Conservation (phyloP, 139 green algal species). For the Volvox africanus region DNA sequence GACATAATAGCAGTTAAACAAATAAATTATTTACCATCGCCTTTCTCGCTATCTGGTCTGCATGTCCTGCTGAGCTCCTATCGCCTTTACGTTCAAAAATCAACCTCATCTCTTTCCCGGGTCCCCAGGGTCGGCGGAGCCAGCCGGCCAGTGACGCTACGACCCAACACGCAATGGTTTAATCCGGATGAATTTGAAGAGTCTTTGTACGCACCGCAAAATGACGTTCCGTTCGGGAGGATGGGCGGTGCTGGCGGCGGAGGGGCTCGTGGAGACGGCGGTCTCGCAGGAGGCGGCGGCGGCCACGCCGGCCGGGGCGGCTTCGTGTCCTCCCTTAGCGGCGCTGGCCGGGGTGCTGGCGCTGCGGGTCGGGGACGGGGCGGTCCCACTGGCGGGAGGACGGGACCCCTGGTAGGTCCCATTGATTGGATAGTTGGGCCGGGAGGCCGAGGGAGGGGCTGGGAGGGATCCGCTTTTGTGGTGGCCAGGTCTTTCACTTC, state of each 20-base stretch:
- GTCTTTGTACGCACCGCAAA: background rate
- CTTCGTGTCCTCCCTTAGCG: background rate
- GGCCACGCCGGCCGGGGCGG: background rate
- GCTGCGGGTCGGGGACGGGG: background rate
- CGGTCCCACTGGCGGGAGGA: background rate
- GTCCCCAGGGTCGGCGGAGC: slow-evolving; percentile 4
- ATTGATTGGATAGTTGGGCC: background rate
- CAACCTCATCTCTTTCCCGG: background rate
- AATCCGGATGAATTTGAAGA: slow-evolving; percentile 37
- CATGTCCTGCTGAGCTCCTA: no score
- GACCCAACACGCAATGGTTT: slow-evolving; percentile 1
- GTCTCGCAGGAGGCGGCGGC: background rate
- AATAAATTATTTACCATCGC: no score
- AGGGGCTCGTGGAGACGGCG: background rate
- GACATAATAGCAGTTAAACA: no score
- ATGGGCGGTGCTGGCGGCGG: background rate
- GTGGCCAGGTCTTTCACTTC: no score
- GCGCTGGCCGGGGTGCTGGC: no score
- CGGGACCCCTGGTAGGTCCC: background rate
- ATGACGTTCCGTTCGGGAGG: background rate
- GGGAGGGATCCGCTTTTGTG: no score
- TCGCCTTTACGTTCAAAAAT: background rate
- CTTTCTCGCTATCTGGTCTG: no score
- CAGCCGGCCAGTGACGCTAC: slow-evolving; percentile 1
- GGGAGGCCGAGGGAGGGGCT: no score